These are phyloP conservation scores for Monosporascus sp. DNA, from an alignment of 2,329 filamentous ascomycete species.

Conservation along the genomic window DNA sequence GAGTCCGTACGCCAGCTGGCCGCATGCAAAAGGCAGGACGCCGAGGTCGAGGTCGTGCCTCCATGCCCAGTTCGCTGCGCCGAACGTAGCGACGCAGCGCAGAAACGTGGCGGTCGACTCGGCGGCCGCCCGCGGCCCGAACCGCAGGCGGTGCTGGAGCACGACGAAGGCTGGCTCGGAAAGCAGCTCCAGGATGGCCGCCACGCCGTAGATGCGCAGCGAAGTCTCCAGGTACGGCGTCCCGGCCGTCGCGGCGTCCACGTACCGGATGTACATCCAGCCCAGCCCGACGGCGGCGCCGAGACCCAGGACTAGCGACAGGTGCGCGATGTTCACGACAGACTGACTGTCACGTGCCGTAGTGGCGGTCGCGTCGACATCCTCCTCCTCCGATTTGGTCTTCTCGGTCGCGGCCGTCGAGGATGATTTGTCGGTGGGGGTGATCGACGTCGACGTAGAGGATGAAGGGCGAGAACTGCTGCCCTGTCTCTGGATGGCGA, in stretches of 20 bases:
- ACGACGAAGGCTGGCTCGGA: slow-evolving; percentile 87
- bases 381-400: not conserved
- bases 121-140: slow-evolving; percentile 72
- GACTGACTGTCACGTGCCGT: slow-evolving; percentile 54
- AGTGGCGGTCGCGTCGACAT: not conserved
- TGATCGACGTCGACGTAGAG: slow-evolving; percentile 1
- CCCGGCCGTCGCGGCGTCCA: slow-evolving; percentile 39
- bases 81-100: slow-evolving; percentile 72
- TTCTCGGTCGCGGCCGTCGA: slow-evolving; percentile 13
- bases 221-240: slow-evolving; percentile 58
- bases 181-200: slow-evolving; percentile 66
- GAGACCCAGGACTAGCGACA: slow-evolving; percentile 66
- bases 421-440: too few species aligned
- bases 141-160: slow-evolving; percentile 74
- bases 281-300: slow-evolving; percentile 60
- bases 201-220: slow-evolving; percentile 49
- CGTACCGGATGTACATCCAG: slow-evolving; percentile 57
- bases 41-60: slow-evolving; percentile 52
- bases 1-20: slow-evolving; percentile 72
- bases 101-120: slow-evolving; percentile 78
- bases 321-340: slow-evolving; percentile 81
- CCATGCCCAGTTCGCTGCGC: slow-evolving; percentile 59
- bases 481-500: slow-evolving; percentile 79
- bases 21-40: slow-evolving; percentile 81
- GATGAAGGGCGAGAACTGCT: slow-evolving; percentile 16